Base-by-base conservation (phyloP, 1,284 basidiomycete genomes). In the Irpex sp. region DNA sequence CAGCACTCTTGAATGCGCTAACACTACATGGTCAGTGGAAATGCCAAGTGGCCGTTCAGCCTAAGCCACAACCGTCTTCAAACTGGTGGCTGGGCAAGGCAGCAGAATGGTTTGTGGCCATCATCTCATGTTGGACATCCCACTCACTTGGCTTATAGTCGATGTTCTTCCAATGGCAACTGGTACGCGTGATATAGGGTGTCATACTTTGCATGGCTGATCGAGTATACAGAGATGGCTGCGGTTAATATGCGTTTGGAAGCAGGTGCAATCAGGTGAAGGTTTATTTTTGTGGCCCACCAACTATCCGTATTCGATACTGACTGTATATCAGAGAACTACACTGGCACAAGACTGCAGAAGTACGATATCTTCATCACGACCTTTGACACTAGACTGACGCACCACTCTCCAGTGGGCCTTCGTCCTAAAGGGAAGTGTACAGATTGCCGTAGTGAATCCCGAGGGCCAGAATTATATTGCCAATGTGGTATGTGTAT, bases 41-140 rank as follows among this genome's bases (percentile, higher is more conserved):
- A 86, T 66, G 81, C 84, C 15, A 89, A 88, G 71, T 90, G 88
- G 88, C 82, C 88, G 0, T 87, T 88, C 72, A 76, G 79, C 63
- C 72, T 89, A 62, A 87, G 85, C 57, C 84, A 86, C 71, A 89
- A 88, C 69, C 83, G 87, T 36, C 73, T 91, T 9, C 83, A 85
- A 64, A 82, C 82, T 0, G 88, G 88, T 44, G 88, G 88, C 2
- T 91, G 88, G 88, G 85, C 86, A 49, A 79, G 87, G 62, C 81
- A 87, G 66, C 79, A 89, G 71, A 88, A 87, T 65, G 69, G 85
- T 84, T 64, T 47, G 34, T 11, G n/a, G 15, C 34, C 6, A 31
- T 56, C 34, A 55, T 9, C 38, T 61, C 13, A 48, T 13, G 7
- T 40, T 48, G 6, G 7, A 19, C 31, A 49, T 38, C 19, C 5